Percentiles rank a stretch among this genome's conserved stretches.
Conservation (phyloP, 805 yeast species). For the Ogataea methanolica region DNA sequence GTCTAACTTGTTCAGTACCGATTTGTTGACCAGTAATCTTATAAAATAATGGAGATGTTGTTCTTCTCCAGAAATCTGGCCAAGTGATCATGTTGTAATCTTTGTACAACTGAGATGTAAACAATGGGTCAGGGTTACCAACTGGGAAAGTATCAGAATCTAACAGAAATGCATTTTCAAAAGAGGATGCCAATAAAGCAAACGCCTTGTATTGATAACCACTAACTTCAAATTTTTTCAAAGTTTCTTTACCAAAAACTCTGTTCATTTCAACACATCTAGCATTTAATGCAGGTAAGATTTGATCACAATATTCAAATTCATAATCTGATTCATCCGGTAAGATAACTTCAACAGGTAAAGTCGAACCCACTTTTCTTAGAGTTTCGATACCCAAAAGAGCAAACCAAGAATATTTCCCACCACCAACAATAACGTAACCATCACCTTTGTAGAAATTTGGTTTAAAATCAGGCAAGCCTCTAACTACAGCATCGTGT, state of each 20-base stretch:
- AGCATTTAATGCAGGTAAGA: constrained; percentile 60
- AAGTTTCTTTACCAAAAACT: constrained; percentile 51
- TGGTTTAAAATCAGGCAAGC: constrained; percentile 26
- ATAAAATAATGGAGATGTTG: constrained; percentile 48
- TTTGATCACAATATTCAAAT: constrained; percentile 58
- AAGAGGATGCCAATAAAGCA: constrained; percentile 52
- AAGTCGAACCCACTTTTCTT: constrained; percentile 58
- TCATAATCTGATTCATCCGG: constrained; percentile 71
- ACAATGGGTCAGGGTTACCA: constrained; percentile 45
- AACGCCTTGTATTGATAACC: constrained; percentile 70
- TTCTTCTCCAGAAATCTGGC: constrained; percentile 60
- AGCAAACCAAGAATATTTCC: constrained; percentile 68
- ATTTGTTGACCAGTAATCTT: constrained; percentile 36
- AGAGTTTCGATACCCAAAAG: constrained; percentile 60
- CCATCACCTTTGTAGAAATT: constrained; percentile 35
- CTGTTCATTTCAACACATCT: constrained; percentile 63
- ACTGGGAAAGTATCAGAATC: constrained; percentile 53
- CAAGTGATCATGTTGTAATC: constrained; percentile 48
- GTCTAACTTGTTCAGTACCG: constrained; percentile 31
- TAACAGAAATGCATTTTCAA: constrained; percentile 46
- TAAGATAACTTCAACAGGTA: constrained; percentile 80
- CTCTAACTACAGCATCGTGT: constrained; percentile 27
- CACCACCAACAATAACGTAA: constrained; percentile 78
- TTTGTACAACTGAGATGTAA: constrained; percentile 50
- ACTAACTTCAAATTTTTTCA: constrained; percentile 43